A percentile compares a stretch with the other conserved stretches of the same genome.
Conservation (phyloP, 768 basidiomycete genomes). For the Podaxis rugospora region DNA sequence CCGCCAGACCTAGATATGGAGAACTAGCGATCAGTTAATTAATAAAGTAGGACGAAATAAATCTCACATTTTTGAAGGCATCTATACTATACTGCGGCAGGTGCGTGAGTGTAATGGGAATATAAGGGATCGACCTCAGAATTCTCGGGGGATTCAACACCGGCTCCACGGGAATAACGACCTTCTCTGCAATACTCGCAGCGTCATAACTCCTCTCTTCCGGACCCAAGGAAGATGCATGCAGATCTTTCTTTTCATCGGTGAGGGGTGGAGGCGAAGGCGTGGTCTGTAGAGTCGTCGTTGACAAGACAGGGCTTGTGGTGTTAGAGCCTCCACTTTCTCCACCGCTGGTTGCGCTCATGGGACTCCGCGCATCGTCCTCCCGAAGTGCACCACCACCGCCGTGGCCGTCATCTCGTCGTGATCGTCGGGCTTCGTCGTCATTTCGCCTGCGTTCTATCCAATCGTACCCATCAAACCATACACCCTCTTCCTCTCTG, state of each 20-base stretch:
- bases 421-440: conserved; percentile 28
- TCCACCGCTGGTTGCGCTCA: conserved; percentile 17
- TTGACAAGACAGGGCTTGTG: conserved; percentile 72
- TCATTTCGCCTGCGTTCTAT: conserved; percentile 43
- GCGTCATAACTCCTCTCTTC: not conserved
- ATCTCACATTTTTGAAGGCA: conserved; percentile 48
- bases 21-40: not conserved
- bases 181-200: conserved; percentile 12
- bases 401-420: conserved; percentile 36
- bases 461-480: conserved; percentile 78
- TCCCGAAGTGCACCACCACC: conserved; percentile 1
- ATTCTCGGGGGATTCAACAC: conserved; percentile 58
- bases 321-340: conserved; percentile 43
- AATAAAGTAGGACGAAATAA: conserved; percentile 14
- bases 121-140: conserved; percentile 62
- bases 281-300: conserved; percentile 73
- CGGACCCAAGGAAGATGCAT: not conserved
- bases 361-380: conserved; percentile 8
- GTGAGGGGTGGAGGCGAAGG: conserved; percentile 63
- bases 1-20: conserved; percentile 54
- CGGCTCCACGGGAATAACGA: conserved; percentile 43
- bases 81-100: conserved; percentile 57
- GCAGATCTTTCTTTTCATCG: conserved; percentile 25
- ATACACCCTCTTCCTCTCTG: conserved; percentile 57
- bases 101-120: conserved; percentile 53